Base-by-base conservation (phyloP, 257 asterid genomes). In the Fraxinus americana region DNA sequence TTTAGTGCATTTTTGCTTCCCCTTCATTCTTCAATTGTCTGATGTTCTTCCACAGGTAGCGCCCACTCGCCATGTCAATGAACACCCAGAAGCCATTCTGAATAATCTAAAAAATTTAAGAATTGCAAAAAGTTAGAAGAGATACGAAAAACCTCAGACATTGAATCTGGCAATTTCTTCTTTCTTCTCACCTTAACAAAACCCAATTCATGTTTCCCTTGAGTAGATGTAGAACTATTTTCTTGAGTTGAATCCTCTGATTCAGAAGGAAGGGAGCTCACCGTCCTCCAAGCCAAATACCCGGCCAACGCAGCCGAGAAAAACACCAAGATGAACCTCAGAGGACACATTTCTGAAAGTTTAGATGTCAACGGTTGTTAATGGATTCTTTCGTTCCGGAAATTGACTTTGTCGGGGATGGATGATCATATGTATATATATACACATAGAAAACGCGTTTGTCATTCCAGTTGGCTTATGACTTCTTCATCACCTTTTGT, bases 61-160 rank as follows among this genome's bases (percentile, higher is more conserved):
- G 82, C 10, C 90, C 92, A 68, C 84, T 88, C 1, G 89, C 90
- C 92, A 89, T 89, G 75, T 88, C 92, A 50, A 83, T 59, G 30
- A 89, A 83, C 30, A 81, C 79, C 85, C 88, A 87, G 74, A 89
- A 80, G 30, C 86, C 89, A 39, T 87, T 85, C 45, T 79, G 80
- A 71, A 86, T 67, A 61, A 74, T 78, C 89, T 84, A 71, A 73
- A 54, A 38, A 38, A 32, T 7, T 68, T 12, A 11, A 19, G 23
- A 25, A 54, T n/a, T 16, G 8, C 35, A 7, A 7, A 12, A 74
- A 69, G 70, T 25, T 9, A 17, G 41, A 30, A 70, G n/a, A 76
- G 29, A 6, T 10, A n/a, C 1, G 7, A 27, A 6, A 66, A 61
- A 1, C 5, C 38, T 14, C 0, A n/a, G 10, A 71, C 29, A 1